Base-by-base conservation (phyloP, 2,329 filamentous ascomycete genomes). In the Fusarium setosum region DNA sequence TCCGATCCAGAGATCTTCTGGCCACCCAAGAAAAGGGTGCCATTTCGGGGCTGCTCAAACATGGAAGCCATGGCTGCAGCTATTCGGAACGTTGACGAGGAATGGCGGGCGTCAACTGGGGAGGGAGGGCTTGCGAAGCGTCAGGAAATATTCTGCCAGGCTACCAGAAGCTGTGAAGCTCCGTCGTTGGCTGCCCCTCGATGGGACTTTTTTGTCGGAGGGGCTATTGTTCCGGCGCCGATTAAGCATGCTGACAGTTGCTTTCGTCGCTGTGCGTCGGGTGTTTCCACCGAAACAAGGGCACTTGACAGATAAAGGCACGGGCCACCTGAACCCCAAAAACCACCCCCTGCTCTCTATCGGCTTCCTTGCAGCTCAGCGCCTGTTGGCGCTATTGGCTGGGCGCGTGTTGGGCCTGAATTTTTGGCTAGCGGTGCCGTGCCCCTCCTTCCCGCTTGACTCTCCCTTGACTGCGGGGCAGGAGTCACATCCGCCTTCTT, bases 1-100 rank as follows among this genome's bases (percentile, higher is more conserved):
- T 99, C 96, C 74, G 93, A 86, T 71, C 96, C 96, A 72, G 93
- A 97, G 81, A 98, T 97, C 88, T 99, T 99, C 82, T 93, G 90
- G 78, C 96, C 96, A 73, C 96, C 96, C 67, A 99, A 88, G 84
- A 99, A 99, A 74, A 99, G 87, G 75, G 94, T 97, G 80, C 96
- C 96, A 77, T 97, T 96, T 77, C 94, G 89, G 76, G 94, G 92
- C 83, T 96, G 92, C 83, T 97, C 94, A 77, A 98, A 99, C 81
- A 99, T 94, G 77, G 93, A 92, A 80, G 93, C 90, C 96, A 99
- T 99, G 67, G 63, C 61, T 74, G 73, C 71, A 72, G 73, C 71
- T 70, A 44, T 72, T 63, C 17, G 47, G 55, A 41, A 23, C 51
- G 70, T 71, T 63, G 67, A 68, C 69, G 59, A 61, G 55, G 52